A percentile compares a stretch with the other conserved stretches of the same genome.
Evolutionary conservation across 2,329 filamentous ascomycete genomes (phyloP).

Genomic region (Juglanconis oblonga): DNA sequence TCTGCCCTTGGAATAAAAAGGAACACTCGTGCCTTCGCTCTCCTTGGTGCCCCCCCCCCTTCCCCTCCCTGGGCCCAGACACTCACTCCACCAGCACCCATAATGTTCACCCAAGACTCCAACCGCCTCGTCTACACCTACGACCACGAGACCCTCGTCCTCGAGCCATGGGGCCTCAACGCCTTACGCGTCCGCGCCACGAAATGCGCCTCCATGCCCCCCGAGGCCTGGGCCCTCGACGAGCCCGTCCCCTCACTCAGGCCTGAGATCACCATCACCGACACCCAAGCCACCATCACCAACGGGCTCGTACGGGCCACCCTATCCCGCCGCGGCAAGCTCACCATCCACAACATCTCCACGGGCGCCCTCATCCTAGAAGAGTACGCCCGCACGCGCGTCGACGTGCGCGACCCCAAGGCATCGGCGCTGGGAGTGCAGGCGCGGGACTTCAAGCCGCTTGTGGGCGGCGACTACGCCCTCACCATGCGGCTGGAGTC

Average conservation of each 20-base stretch:
- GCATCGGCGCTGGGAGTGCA: constrained; percentile 55
- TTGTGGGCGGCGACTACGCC: constrained; percentile 50
- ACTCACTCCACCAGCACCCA: not conserved
- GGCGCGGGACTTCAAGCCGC: constrained; percentile 55
- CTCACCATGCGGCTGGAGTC: constrained; percentile 59
- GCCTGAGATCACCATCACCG: constrained; percentile 19
- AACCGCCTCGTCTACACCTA: constrained; percentile 25
- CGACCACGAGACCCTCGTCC: constrained; percentile 45
- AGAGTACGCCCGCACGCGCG: constrained; percentile 49
- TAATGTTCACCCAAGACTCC: constrained; percentile 17
- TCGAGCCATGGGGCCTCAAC: constrained; percentile 47
- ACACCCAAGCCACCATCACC: constrained; percentile 35
- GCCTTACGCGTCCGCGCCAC: constrained; percentile 47
- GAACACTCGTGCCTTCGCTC: not conserved
- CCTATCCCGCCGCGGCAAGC: constrained; percentile 46
- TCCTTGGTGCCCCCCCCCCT: too few species aligned
- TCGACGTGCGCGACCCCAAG: constrained; percentile 53
- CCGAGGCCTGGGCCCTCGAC: constrained; percentile 39
- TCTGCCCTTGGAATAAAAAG: not conserved
- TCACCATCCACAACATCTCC: constrained; percentile 42
- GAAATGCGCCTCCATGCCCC: constrained; percentile 32
- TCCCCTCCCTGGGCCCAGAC: too few species aligned
- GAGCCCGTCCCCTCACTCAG: constrained; percentile 18
- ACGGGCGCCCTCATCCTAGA: constrained; percentile 44
- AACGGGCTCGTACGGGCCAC: constrained; percentile 48